Conservation (phyloP, 2,329 filamentous ascomycete genomes). For the Diaporthe sp. region DNA sequence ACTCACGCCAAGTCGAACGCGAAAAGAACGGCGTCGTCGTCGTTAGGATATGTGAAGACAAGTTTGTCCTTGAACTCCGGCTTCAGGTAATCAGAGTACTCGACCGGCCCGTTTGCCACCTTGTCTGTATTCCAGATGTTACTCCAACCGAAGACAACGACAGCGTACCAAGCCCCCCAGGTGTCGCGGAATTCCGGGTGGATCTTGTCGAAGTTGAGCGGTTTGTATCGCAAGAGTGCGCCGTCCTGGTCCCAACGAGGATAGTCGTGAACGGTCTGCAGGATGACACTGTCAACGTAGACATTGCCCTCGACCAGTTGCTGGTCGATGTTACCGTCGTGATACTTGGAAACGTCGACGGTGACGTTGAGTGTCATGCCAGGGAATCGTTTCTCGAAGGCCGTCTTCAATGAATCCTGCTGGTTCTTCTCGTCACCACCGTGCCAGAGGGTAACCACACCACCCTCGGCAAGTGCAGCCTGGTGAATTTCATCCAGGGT, state of each 20-base stretch:
- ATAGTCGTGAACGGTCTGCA: background rate
- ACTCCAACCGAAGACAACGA: background rate
- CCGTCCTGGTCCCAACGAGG: background rate
- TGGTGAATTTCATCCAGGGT: background rate
- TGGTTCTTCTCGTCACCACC: background rate
- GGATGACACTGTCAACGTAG: background rate
- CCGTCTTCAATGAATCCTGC: background rate
- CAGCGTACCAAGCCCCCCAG: background rate
- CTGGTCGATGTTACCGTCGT: background rate
- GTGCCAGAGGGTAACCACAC: background rate
- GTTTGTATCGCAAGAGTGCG: background rate
- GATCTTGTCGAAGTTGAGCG: background rate
- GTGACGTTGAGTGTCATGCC: conserved; percentile 5
- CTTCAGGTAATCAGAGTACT: background rate
- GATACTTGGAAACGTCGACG: background rate
- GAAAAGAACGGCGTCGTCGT: background rate
- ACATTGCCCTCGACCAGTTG: background rate
- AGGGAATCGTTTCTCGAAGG: background rate
- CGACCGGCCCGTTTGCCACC: background rate
- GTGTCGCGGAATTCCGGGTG: background rate
- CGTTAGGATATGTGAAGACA: background rate
- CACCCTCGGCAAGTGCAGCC: background rate
- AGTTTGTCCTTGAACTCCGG: conserved; percentile 6
- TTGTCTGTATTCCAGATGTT: background rate
- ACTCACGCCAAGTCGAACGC: background rate